Base-by-base conservation (phyloP, 331 rosid species). In the Stylosanthes scabra region DNA sequence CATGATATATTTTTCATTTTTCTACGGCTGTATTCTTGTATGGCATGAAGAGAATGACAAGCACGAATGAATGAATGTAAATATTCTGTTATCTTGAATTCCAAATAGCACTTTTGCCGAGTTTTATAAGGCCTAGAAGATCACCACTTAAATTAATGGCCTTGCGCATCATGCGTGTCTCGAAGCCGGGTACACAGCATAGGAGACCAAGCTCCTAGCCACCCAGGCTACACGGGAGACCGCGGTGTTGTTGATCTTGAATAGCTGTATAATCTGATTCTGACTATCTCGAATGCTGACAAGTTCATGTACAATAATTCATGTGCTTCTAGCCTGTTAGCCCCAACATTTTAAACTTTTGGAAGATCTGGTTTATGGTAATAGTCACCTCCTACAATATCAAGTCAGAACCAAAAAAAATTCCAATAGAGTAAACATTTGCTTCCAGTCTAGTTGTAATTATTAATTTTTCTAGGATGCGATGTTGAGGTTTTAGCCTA, bases 401-500 rank as follows among this genome's bases (percentile, higher is more conserved):
- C 46, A 61, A 10, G 49, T 20, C 37, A 31, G 11, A 62, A 39
- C 28, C 42, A 28, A 9, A 28, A n/a, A 31, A 29, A 29, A 29
- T 29, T n/a, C 20, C 11, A 29, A 11, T 40, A 29, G 42, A 29
- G 63, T 11, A 7, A 9, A 31, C 20, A 8, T 29, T 31, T 13
- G 20, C 34, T 28, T 10, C 14, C 9, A 9, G 16, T 59, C 20
- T 9, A 59, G 4, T 29, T 1, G 1, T 59, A 41, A 59, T 11
- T 59, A 29, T 29, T 11, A 59, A 37, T 16, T 9, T 42, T 42
- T 9, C 2, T 42, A 9, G 14, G 40, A 20, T 59, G 40, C 70
- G 56, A 31, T 72, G 15, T 29, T 72, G 39, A 72, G 40, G 40
- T 37, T n/a, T 47, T 61, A 47, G 61, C 40, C 40, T 59, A 6